Evolutionary conservation across 208 protist species (phyloP).

Genomic region (Leishmania martiniquensis): DNA sequence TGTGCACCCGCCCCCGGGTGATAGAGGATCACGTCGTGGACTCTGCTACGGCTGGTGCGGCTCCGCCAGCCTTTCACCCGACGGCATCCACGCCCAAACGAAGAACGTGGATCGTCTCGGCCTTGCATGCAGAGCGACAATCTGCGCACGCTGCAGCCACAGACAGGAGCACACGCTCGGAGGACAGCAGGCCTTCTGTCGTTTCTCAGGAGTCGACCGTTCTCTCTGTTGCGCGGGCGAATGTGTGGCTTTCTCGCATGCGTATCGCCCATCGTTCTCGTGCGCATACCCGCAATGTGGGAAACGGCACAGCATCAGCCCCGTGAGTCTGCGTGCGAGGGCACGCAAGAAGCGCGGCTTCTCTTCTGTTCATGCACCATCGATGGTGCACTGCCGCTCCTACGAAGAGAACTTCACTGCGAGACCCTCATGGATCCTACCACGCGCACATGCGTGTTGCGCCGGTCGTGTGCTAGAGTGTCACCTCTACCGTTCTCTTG

Average conservation of each 20-base stretch:
- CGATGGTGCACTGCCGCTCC: neutral
- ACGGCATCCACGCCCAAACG: neutral
- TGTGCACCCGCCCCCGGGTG: neutral
- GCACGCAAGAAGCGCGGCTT: neutral
- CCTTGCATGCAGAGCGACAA: neutral
- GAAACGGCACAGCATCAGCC: neutral
- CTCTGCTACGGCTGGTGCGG: neutral
- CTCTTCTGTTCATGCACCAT: neutral
- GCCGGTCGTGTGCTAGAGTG: neutral
- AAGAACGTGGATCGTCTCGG: neutral
- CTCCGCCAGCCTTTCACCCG: too few species aligned
- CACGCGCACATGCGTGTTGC: neutral
- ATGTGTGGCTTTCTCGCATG: slow-evolving; percentile 1
- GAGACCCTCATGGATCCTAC: too few species aligned
- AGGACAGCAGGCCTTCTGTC: neutral
- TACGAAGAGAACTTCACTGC: neutral
- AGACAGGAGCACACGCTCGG: neutral
- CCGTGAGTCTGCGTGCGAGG: neutral
- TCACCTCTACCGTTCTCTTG: neutral
- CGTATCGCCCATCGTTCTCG: neutral
- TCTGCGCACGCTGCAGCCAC: neutral
- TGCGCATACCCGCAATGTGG: neutral
- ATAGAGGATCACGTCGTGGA: neutral
- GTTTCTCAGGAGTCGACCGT: neutral
- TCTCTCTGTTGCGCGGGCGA: neutral